Percentiles rank a stretch among this genome's conserved stretches.
Conservation (phyloP, 257 asterid species). For the Nicotiana sylvestris region DNA sequence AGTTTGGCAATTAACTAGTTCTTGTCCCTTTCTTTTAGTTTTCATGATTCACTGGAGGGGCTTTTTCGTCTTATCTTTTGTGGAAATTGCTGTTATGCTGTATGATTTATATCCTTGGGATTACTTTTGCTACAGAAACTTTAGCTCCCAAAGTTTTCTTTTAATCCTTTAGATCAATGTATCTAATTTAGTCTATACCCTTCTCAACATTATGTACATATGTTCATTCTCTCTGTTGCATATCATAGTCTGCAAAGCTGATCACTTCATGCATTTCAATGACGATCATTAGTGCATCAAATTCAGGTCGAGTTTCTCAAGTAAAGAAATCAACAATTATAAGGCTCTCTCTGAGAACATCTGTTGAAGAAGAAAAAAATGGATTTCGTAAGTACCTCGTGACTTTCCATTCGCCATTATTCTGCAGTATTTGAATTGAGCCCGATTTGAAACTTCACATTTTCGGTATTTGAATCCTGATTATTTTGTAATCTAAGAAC, state of each 20-base stretch:
- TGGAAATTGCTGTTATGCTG: neutral
- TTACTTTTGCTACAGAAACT: neutral
- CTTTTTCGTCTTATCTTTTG: neutral
- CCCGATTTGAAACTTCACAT: neutral
- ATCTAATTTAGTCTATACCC: neutral
- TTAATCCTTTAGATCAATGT: neutral
- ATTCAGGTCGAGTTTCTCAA: slow-evolving; percentile 45
- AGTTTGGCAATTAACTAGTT: neutral
- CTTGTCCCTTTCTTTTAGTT: neutral
- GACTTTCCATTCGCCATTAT: neutral
- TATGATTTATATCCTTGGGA: neutral
- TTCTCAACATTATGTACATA: neutral
- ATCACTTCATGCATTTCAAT: slow-evolving; percentile 64
- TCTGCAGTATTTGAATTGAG: neutral
- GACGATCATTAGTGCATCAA: slow-evolving; percentile 43
- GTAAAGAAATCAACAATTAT: slow-evolving; percentile 68
- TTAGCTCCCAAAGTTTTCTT: neutral
- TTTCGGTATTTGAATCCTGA: neutral
- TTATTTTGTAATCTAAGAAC: neutral
- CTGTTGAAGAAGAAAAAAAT: slow-evolving; percentile 56
- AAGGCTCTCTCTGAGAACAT: slow-evolving; percentile 72
- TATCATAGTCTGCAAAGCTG: slow-evolving; percentile 41
- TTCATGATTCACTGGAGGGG: neutral
- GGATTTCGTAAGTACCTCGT: slow-evolving; percentile 46
- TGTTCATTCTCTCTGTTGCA: neutral